Evolutionary conservation across 2,329 filamentous ascomycete species (phyloP), one percentile per base, ranked within the genome.

Genomic region (Trichoderma sp.): DNA sequence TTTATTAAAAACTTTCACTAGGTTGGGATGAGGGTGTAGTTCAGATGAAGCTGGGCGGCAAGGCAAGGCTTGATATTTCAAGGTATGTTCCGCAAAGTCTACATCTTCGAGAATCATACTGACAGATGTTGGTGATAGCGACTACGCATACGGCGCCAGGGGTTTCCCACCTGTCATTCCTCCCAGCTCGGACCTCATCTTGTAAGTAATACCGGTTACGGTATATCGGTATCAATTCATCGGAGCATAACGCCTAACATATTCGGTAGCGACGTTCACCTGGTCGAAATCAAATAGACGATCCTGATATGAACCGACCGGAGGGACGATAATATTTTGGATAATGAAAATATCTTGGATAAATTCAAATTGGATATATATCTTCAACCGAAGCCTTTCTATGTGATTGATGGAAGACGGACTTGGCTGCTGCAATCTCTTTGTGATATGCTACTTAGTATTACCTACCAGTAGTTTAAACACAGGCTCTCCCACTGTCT

Each of bases 1-100:
- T 30, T 30, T 1, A 6, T 30, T 8, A n/a, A 30, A 30, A 30
- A 8, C 30, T 30, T 7, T 30, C 8, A 5, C 30, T 30, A 32
- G 30, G 30, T 1, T 32, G 30, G 30, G 30, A 32, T 32, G 7
- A 32, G 1, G 30, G 30, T 32, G 30, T 32, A 8, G 4, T 7
- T 30, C 30, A 30, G 30, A 32, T 99, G 95, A 90, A 90, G 78
- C 84, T 97, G 69, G 94, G 95, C 79, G 95, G 98, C 87, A 95
- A 92, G 84, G 90, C 93, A 66, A 92, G 88, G 63, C 85, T 99
- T 72, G 91, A 90, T 74, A 97, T 98, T 78, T 87, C 90, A 72
- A 85, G 52, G 67, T 65, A 65, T 28, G 24, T 5, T 49, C 14
- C 24, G 26, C 1, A 14, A 1, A 6, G 0, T 26, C 24, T n/a